Evolutionary conservation across 208 protist genomes (phyloP).

Genomic region (Angomonas ambiguus): DNA sequence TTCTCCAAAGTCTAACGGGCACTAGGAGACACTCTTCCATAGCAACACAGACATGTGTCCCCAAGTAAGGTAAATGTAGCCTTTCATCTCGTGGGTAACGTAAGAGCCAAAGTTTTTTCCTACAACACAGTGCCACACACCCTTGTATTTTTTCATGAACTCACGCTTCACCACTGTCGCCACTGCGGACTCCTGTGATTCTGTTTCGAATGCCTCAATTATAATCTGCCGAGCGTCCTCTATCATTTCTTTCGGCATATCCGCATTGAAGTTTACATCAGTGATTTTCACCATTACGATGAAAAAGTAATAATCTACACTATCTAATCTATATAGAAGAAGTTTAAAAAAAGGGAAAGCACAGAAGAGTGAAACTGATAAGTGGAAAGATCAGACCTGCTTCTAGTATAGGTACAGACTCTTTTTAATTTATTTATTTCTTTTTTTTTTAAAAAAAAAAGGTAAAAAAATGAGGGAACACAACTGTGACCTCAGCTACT

Average conservation of each 20-base stretch:
- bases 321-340: slow-evolving; percentile 12
- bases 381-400: not conserved
- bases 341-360: slow-evolving; percentile 16
- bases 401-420: not conserved
- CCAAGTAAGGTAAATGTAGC: slow-evolving; percentile 99
- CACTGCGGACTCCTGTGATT: slow-evolving; percentile 72
- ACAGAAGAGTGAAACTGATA: not conserved
- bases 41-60: slow-evolving; percentile 98
- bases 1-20: not conserved
- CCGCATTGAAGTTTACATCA: slow-evolving; percentile 84
- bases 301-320: slow-evolving; percentile 11
- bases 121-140: slow-evolving; percentile 99
- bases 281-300: slow-evolving; percentile 62
- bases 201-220: slow-evolving; percentile 77
- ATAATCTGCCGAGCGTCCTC: slow-evolving; percentile 62
- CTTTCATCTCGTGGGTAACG: slow-evolving; percentile 99
- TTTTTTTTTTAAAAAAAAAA: slow-evolving; percentile 2
- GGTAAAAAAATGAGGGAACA: not conserved
- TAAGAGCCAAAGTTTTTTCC: slow-evolving; percentile 99
- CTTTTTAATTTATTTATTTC: slow-evolving; percentile 8
- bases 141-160: slow-evolving; percentile 87
- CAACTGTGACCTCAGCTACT: not conserved
- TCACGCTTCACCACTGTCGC: slow-evolving; percentile 84
- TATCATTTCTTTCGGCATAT: slow-evolving; percentile 90
- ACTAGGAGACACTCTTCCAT: slow-evolving; percentile 89